Conservation (phyloP, 2,329 filamentous ascomycete species). For the Colletotrichum truncatum region DNA sequence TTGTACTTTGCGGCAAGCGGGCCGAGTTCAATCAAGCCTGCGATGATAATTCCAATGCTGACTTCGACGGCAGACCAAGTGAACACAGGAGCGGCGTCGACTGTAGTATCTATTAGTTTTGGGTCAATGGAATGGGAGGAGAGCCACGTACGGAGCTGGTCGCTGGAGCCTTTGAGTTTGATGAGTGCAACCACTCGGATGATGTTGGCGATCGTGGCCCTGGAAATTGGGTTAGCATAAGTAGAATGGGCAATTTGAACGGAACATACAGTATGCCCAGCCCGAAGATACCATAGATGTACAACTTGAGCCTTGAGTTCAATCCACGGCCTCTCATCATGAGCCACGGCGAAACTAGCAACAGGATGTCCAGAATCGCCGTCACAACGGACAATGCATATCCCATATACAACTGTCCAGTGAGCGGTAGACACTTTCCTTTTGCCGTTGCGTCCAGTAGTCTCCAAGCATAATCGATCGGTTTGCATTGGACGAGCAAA, state of each 20-base stretch:
- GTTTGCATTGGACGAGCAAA: constrained; percentile 16
- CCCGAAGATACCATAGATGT: constrained; percentile 18
- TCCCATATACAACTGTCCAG: constrained; percentile 18
- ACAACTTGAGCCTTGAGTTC: constrained; percentile 11
- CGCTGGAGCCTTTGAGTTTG: neutral
- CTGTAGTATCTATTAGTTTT: neutral
- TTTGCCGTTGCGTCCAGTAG: neutral
- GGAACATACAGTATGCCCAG: constrained; percentile 11
- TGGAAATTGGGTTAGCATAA: neutral
- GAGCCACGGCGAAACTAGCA: constrained; percentile 14
- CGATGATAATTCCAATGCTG: constrained; percentile 21
- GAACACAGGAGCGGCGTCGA: constrained; percentile 20
- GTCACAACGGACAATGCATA: constrained; percentile 21
- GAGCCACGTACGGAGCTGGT: constrained; percentile 10
- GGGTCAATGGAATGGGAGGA: fast-evolving
- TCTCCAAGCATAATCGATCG: constrained; percentile 16
- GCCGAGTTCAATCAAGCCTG: constrained; percentile 17
- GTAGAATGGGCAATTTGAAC: fast-evolving
- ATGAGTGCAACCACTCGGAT: constrained; percentile 12
- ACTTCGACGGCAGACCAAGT: constrained; percentile 22
- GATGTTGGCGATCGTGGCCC: constrained; percentile 21
- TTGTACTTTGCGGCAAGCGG: constrained; percentile 20
- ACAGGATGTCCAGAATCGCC: neutral
- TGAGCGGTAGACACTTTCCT: constrained; percentile 9
- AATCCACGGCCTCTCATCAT: constrained; percentile 17